These are phyloP conservation scores for Closterium sp. DNA, from an alignment of 139 green algal genomes.

Conservation along the genomic window DNA sequence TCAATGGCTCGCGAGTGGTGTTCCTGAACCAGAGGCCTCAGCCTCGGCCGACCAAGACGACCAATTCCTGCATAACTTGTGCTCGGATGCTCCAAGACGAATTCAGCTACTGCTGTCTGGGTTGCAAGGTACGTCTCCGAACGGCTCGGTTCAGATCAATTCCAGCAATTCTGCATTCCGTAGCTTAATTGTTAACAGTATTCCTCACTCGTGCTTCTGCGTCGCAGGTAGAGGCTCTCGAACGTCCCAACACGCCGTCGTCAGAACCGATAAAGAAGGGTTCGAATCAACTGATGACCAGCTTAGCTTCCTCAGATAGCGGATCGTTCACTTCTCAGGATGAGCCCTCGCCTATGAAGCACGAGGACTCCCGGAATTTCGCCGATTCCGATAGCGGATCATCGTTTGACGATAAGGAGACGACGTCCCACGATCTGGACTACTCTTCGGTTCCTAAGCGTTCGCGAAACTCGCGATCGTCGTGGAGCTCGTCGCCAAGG, in stretches of 20 bases:
- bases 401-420: not conserved
- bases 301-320: not conserved
- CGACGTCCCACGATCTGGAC: not conserved
- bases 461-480: not conserved
- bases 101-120: not conserved
- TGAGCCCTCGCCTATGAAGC: not conserved
- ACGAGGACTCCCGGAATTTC: not conserved
- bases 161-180: not conserved
- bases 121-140: not conserved
- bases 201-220: not conserved
- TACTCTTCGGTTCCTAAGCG: not conserved
- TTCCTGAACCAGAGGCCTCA: not conserved
- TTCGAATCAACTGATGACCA: not conserved
- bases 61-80: not conserved
- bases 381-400: not conserved
- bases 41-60: not conserved
- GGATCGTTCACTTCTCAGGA: not conserved
- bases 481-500: not conserved
- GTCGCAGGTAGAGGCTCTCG: not conserved
- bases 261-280: not conserved
- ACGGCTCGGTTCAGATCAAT: not conserved
- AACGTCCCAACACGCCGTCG: not conserved
- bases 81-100: not conserved
- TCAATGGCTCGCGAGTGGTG: not conserved
- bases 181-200: not conserved